Evolutionary conservation across 495 filamentous ascomycete species (phyloP).

Genomic region (Penicillium goetzii): DNA sequence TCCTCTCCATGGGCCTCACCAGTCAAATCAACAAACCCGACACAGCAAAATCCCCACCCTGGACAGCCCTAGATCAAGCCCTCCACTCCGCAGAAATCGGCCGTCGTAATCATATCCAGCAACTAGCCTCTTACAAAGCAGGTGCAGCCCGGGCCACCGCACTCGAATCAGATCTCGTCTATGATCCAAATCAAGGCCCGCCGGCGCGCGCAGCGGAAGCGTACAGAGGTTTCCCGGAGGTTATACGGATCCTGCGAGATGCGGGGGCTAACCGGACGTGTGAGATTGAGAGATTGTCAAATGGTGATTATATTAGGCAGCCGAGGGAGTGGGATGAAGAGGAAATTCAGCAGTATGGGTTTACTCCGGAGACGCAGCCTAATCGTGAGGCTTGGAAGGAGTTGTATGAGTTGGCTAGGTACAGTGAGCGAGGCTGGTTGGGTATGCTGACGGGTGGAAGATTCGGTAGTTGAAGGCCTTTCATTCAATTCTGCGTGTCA

Average conservation of each 20-base stretch:
- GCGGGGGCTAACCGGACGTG: slow-evolving; percentile 18
- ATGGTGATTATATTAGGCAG: slow-evolving; percentile 20
- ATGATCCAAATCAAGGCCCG: slow-evolving; percentile 20
- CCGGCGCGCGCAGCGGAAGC: slow-evolving; percentile 20
- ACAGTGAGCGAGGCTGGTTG: slow-evolving; percentile 11
- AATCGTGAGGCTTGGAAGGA: slow-evolving; percentile 12
- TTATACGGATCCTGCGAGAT: slow-evolving; percentile 16
- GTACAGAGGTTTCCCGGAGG: slow-evolving; percentile 15
- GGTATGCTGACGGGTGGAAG: slow-evolving; percentile 2
- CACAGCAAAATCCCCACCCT: slow-evolving; percentile 14
- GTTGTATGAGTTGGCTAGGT: slow-evolving; percentile 16
- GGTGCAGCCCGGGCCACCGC: slow-evolving; percentile 8
- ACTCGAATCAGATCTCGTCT: slow-evolving; percentile 14
- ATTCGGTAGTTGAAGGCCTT: neutral
- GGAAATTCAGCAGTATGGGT: slow-evolving; percentile 10
- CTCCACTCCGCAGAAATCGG: slow-evolving; percentile 17
- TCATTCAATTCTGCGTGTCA: neutral
- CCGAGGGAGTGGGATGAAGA: slow-evolving; percentile 13
- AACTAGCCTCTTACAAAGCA: slow-evolving; percentile 16
- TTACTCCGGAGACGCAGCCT: slow-evolving; percentile 17
- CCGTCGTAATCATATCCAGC: slow-evolving; percentile 18
- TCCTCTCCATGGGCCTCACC: slow-evolving; percentile 16
- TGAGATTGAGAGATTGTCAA: slow-evolving; percentile 13
- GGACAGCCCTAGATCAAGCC: slow-evolving; percentile 21
- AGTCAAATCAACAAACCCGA: slow-evolving; percentile 13